Conservation (phyloP, 805 yeast genomes). For the Yamadazyma philogaea region DNA sequence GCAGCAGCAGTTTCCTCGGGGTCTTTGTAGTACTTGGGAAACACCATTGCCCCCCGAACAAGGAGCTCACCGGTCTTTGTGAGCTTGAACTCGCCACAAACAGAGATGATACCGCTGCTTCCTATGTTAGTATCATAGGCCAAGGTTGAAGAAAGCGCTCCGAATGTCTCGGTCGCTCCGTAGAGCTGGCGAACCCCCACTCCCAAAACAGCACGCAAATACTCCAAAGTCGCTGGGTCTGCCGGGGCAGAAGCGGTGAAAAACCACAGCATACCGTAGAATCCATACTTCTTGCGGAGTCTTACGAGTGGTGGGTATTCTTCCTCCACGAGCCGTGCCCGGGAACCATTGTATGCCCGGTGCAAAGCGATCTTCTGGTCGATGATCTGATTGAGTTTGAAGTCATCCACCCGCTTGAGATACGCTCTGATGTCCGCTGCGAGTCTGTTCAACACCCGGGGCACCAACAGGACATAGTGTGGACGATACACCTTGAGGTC, state of each 20-base stretch:
- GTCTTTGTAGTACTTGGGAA: slow-evolving; percentile 47
- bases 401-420: slow-evolving; percentile 1
- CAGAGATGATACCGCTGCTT: slow-evolving; percentile 51
- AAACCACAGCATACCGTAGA: slow-evolving; percentile 23
- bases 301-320: slow-evolving; percentile 26
- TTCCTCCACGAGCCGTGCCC: slow-evolving; percentile 25
- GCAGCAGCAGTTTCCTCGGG: slow-evolving; percentile 44
- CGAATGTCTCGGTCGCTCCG: slow-evolving; percentile 67
- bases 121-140: slow-evolving; percentile 39
- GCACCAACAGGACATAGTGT: slow-evolving; percentile 52
- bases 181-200: slow-evolving; percentile 63
- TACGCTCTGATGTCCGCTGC: slow-evolving; percentile 53
- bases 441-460: slow-evolving; percentile 59
- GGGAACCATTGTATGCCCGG: slow-evolving; percentile 48
- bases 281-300: slow-evolving; percentile 22
- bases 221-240: slow-evolving; percentile 54
- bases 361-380: slow-evolving; percentile 27
- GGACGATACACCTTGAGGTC: slow-evolving; percentile 57
- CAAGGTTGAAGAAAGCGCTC: slow-evolving; percentile 44
- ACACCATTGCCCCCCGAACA: slow-evolving; percentile 54
- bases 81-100: slow-evolving; percentile 52
- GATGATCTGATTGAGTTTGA: slow-evolving; percentile 27
- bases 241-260: slow-evolving; percentile 65
- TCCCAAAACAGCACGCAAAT: slow-evolving; percentile 58
- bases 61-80: slow-evolving; percentile 50